Evolutionary conservation across 129 eudicot genomes (phyloP).

Genomic region (Chrysanthemum seticuspe): DNA sequence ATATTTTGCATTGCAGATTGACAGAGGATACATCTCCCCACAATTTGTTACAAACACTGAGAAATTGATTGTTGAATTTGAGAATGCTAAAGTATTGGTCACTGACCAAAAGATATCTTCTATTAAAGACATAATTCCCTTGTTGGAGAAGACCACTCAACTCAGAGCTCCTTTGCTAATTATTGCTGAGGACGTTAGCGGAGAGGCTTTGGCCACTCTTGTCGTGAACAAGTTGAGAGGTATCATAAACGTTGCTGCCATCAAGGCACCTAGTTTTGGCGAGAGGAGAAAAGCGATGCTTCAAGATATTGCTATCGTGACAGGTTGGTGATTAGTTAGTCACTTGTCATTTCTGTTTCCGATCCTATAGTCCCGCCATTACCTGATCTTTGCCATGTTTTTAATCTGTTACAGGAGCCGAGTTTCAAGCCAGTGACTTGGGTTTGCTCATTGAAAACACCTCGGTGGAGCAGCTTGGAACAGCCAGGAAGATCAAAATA

Average conservation of each 20-base stretch:
- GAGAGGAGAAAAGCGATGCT: constrained; percentile 88
- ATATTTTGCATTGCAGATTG: constrained; percentile 51
- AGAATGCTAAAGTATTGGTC: constrained; percentile 78
- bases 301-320: constrained; percentile 88
- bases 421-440: constrained; percentile 83
- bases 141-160: constrained; percentile 82
- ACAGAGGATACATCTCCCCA: constrained; percentile 93
- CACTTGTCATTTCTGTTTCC: background rate
- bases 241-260: constrained; percentile 75
- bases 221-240: constrained; percentile 90
- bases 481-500: constrained; percentile 83
- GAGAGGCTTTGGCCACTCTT: constrained; percentile 89
- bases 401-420: constrained; percentile 56
- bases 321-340: constrained; percentile 41
- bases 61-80: constrained; percentile 82
- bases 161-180: constrained; percentile 73
- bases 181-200: constrained; percentile 77
- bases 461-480: constrained; percentile 73
- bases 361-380: background rate
- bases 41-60: constrained; percentile 87
- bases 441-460: constrained; percentile 76
- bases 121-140: constrained; percentile 80
- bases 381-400: background rate
- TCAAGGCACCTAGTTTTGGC: constrained; percentile 87
- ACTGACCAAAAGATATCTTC: constrained; percentile 91